Percentiles rank a stretch among this genome's conserved stretches.
Conservation (phyloP, 495 filamentous ascomycete genomes). For the Endocarpon pusillum region DNA sequence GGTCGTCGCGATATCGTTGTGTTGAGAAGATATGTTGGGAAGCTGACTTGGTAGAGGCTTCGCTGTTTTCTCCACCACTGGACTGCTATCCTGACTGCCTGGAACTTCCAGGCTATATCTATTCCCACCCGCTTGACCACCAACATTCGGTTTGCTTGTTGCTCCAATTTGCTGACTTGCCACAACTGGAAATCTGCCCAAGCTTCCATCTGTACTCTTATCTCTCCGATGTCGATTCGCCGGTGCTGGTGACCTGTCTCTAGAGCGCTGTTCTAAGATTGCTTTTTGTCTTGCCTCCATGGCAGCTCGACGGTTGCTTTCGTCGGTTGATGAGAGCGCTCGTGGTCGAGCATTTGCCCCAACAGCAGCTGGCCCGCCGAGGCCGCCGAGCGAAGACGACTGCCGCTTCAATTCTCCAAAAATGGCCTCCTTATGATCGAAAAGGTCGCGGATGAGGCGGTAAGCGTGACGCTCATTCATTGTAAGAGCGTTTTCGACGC, state of each 20-base stretch:
- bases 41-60: neutral
- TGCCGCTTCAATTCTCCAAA: conserved; percentile 94
- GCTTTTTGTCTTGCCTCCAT: conserved; percentile 84
- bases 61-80: conserved; percentile 10
- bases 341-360: conserved; percentile 40
- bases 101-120: conserved; percentile 51
- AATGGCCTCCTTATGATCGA: conserved; percentile 83
- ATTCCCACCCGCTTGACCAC: conserved; percentile 6
- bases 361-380: conserved; percentile 4
- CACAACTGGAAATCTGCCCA: conserved; percentile 69
- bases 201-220: conserved; percentile 58
- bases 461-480: conserved; percentile 91
- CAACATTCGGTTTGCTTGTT: conserved; percentile 26
- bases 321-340: conserved; percentile 75
- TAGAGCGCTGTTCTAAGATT: conserved; percentile 54
- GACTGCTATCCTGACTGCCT: conserved; percentile 14
- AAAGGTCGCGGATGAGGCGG: conserved; percentile 82
- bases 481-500: conserved; percentile 68
- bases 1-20: conserved; percentile 17
- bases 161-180: conserved; percentile 41
- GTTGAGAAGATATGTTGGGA: conserved; percentile 12
- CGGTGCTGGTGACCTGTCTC: conserved; percentile 59
- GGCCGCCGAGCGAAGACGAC: conserved; percentile 33
- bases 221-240: conserved; percentile 53
- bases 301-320: conserved; percentile 82